Conservation (phyloP, 2,329 filamentous ascomycete genomes). For the Ophiostoma novo-ulmi region DNA sequence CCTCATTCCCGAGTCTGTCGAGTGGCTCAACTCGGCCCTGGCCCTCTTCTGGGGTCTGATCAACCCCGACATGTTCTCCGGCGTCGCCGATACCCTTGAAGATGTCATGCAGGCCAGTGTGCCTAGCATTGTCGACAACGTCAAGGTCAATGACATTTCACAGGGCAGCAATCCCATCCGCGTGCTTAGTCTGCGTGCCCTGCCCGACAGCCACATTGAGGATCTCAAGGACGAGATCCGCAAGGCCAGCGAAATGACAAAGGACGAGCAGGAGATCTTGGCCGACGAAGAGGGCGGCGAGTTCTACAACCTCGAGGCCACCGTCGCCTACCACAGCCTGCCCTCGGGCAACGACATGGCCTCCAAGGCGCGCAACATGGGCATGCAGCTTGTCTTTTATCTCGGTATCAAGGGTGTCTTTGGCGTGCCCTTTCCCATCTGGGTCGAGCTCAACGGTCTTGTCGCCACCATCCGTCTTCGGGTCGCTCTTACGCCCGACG, state of each 20-base stretch:
- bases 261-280: slow-evolving; percentile 80
- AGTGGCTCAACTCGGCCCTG: slow-evolving; percentile 92
- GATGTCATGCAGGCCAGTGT: slow-evolving; percentile 97
- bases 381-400: slow-evolving; percentile 94
- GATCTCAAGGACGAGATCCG: slow-evolving; percentile 78
- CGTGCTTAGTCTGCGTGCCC: slow-evolving; percentile 77
- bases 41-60: slow-evolving; percentile 83
- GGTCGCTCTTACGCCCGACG: slow-evolving; percentile 79
- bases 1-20: slow-evolving; percentile 84
- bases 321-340: slow-evolving; percentile 84
- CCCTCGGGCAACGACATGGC: slow-evolving; percentile 65
- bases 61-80: slow-evolving; percentile 92
- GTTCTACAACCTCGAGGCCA: slow-evolving; percentile 88
- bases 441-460: slow-evolving; percentile 82
- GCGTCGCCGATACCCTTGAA: slow-evolving; percentile 84
- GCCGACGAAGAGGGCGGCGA: slow-evolving; percentile 87
- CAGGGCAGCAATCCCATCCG: slow-evolving; percentile 88
- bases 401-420: slow-evolving; percentile 84
- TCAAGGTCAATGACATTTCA: slow-evolving; percentile 89
- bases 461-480: slow-evolving; percentile 81
- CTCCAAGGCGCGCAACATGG: slow-evolving; percentile 88
- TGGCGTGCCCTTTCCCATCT: slow-evolving; percentile 80
- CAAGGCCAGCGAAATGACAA: slow-evolving; percentile 70
- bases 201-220: slow-evolving; percentile 75
- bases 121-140: slow-evolving; percentile 85